Conservation (phyloP, 2,329 filamentous ascomycete genomes). For the Metarhizium robertsii region DNA sequence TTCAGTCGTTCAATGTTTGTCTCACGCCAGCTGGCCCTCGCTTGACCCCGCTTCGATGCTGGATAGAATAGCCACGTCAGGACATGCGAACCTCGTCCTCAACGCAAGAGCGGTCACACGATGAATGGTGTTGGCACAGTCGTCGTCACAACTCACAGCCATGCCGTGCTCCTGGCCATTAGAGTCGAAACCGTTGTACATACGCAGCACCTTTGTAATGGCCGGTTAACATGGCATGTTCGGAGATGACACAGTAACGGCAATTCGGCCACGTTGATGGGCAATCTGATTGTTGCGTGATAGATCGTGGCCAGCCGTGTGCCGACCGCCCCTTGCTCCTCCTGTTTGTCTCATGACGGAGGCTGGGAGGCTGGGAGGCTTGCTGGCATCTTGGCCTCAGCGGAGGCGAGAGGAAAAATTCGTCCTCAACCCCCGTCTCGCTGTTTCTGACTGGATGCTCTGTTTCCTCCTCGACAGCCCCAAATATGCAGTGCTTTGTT, state of each 20-base stretch:
- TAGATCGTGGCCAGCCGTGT: not conserved
- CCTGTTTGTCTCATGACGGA: not conserved
- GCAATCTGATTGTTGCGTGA: not conserved
- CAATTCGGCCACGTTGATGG: not conserved
- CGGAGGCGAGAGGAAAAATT: not conserved
- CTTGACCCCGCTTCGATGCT: not conserved
- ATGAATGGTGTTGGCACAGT: not conserved
- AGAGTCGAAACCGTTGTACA: not conserved
- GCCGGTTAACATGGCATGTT: not conserved
- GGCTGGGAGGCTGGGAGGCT: too few relatives aligned
- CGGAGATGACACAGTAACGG: not conserved
- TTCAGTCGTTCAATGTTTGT: not conserved
- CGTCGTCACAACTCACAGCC: not conserved
- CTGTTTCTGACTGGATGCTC: not conserved
- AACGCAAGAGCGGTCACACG: not conserved
- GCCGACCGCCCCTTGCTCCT: not conserved
- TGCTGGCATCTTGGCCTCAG: not conserved
- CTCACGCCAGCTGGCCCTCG: not conserved
- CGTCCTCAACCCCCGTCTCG: not conserved
- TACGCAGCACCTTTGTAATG: not conserved
- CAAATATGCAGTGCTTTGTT: constrained; percentile 32
- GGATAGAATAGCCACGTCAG: not conserved
- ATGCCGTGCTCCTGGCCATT: not conserved
- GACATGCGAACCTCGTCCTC: not conserved
- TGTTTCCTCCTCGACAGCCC: not conserved